A percentile compares a stretch with the other conserved stretches of the same genome.
phyloP scores from a whole-genome alignment of 176 grass and related monocot genomes.

The Areca catechu region DNA sequence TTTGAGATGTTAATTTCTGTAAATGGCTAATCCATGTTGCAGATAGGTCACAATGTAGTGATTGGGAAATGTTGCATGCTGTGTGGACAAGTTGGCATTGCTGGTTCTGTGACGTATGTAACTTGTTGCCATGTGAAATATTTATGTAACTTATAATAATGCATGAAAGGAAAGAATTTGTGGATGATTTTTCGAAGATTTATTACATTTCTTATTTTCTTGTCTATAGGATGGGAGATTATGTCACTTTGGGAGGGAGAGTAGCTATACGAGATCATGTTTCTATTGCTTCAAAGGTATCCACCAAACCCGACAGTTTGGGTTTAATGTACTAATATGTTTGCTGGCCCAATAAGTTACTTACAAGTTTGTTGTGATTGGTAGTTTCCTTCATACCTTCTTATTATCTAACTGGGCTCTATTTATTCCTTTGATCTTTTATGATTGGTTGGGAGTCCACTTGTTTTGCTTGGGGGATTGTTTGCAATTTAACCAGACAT shows the following conservation, averaged over 20 bases:
- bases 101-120: constrained; percentile 73
- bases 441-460: too few relatives aligned
- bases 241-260: constrained; percentile 61
- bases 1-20: not conserved
- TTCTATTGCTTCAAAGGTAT: constrained; percentile 54
- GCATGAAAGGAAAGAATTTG: too few relatives aligned
- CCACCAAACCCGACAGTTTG: not conserved
- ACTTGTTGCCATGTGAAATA: constrained; percentile 3
- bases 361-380: not conserved
- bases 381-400: too few relatives aligned
- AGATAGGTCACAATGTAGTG: constrained; percentile 91
- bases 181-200: too few relatives aligned
- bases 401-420: too few relatives aligned
- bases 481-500: too few relatives aligned
- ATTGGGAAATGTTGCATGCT: constrained; percentile 85
- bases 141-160: not conserved
- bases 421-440: too few relatives aligned
- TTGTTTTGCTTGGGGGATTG: too few relatives aligned
- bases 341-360: not conserved
- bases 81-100: constrained; percentile 89
- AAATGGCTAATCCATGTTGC: constrained; percentile 18
- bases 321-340: not conserved
- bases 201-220: not conserved
- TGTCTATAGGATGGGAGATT: constrained; percentile 39
- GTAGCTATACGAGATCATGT: constrained; percentile 60